Conservation (phyloP, 257 asterid species). For the Plantago major region DNA sequence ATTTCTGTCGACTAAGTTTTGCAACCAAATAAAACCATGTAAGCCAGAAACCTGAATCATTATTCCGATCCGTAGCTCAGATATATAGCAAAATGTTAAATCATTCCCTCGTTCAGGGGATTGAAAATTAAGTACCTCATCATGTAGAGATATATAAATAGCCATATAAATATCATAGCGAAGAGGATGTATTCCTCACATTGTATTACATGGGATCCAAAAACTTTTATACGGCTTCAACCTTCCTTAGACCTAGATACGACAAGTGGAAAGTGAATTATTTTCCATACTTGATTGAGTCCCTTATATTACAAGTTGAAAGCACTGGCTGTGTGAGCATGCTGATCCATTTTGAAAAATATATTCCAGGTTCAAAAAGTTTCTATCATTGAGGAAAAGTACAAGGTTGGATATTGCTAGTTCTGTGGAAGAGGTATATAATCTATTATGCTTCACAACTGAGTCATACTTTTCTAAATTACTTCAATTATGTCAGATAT, state of each 20-base stretch:
- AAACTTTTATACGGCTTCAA: background rate
- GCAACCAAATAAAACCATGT: no score
- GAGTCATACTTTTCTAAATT: constrained; percentile 17
- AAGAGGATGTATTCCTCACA: no score
- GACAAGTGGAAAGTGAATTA: background rate
- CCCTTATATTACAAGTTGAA: constrained; percentile 3
- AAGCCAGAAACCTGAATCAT: no score
- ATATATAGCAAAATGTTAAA: no score
- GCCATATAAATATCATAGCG: no score
- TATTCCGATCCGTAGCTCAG: no score
- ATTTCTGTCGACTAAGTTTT: constrained; percentile 1
- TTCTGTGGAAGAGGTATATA: constrained; percentile 80
- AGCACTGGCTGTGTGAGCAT: constrained; percentile 9
- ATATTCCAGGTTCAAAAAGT: constrained; percentile 76
- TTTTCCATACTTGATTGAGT: background rate
- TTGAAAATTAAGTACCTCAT: no score
- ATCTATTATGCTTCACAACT: constrained; percentile 20
- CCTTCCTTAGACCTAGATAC: background rate
- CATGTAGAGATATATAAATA: no score
- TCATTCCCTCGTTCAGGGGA: no score
- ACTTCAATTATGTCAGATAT: constrained; percentile 39
- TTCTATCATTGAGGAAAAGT: constrained; percentile 80
- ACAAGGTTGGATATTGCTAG: constrained; percentile 72
- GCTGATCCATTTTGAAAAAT: constrained; percentile 8
- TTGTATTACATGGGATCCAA: no score